Evolutionary conservation across 192 early-diverging fungal species (phyloP).

Genomic region (Jimgerdemannia lactiflua): DNA sequence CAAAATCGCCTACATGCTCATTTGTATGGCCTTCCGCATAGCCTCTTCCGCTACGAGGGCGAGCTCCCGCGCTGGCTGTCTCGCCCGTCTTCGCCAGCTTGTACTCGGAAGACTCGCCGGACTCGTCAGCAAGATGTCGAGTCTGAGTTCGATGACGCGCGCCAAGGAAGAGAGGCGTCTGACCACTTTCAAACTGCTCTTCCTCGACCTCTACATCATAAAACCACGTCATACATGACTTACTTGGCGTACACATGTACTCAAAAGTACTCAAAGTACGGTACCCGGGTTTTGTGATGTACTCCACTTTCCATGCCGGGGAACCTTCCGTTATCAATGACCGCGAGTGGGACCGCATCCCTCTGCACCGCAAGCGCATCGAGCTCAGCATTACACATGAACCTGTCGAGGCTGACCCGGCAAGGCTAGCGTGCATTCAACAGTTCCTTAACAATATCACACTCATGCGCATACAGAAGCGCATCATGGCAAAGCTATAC

Average conservation of each 20-base stretch:
- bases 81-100: no score
- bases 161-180: background rate
- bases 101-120: background rate
- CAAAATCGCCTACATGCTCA: background rate
- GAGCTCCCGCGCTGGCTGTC: background rate
- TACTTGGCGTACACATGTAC: no score
- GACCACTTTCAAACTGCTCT: background rate
- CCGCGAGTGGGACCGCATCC: background rate
- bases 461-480: background rate
- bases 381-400: background rate
- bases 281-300: no score
- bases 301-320: background rate
- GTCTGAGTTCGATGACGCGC: background rate
- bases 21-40: slow-evolving; percentile 1
- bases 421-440: background rate
- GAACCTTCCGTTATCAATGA: background rate
- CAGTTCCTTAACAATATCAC: background rate
- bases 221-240: no score
- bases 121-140: background rate
- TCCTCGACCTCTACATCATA: slow-evolving; percentile 8
- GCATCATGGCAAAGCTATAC: slow-evolving; percentile 4
- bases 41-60: background rate
- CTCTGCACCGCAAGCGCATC: no score
- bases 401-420: background rate
- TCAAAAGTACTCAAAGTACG: no score